These are phyloP conservation scores for Ganoderma meredithae DNA, from an alignment of 1,284 basidiomycete species.

Conservation along the genomic window DNA sequence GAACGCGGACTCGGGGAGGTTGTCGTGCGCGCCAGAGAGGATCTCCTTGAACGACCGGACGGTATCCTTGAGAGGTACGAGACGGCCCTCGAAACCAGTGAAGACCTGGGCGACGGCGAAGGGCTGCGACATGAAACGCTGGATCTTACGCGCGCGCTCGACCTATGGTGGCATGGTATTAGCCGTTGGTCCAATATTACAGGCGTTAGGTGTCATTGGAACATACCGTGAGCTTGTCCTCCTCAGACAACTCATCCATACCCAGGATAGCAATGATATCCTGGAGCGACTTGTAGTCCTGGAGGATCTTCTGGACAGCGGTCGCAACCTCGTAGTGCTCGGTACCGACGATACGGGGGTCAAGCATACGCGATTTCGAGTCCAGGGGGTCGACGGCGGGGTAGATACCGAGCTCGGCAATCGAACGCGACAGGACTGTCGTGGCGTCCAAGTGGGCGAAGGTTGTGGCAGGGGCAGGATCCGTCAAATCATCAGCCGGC, in stretches of 20 bases:
- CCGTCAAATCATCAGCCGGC: slow-evolving; percentile 99
- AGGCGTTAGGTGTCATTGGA: too few species aligned
- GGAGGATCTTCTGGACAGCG: slow-evolving; percentile 97
- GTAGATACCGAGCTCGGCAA: slow-evolving; percentile 99
- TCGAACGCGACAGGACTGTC: slow-evolving; percentile 97
- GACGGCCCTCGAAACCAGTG: slow-evolving; percentile 98
- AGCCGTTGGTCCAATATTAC: neutral
- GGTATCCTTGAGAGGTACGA: slow-evolving; percentile 94
- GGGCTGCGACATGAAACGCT: slow-evolving; percentile 99
- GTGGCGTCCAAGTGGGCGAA: slow-evolving; percentile 99
- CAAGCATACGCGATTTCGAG: slow-evolving; percentile 99
- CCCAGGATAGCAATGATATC: slow-evolving; percentile 96
- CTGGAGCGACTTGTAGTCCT: slow-evolving; percentile 99
- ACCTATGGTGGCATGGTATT: slow-evolving; percentile 53
- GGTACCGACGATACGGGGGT: slow-evolving; percentile 93
- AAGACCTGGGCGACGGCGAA: slow-evolving; percentile 99
- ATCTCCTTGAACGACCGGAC: slow-evolving; percentile 97
- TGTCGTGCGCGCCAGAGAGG: slow-evolving; percentile 88
- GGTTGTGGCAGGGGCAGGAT: slow-evolving; percentile 98
- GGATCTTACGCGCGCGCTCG: slow-evolving; percentile 90
- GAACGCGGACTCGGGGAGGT: slow-evolving; percentile 93
- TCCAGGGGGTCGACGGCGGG: slow-evolving; percentile 99
- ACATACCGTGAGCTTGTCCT: slow-evolving; percentile 97
- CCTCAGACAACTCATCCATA: slow-evolving; percentile 99
- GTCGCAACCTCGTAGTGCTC: slow-evolving; percentile 98